phyloP scores from a whole-genome alignment of 2,329 filamentous ascomycete species.

The Harringtonia aguacate region DNA sequence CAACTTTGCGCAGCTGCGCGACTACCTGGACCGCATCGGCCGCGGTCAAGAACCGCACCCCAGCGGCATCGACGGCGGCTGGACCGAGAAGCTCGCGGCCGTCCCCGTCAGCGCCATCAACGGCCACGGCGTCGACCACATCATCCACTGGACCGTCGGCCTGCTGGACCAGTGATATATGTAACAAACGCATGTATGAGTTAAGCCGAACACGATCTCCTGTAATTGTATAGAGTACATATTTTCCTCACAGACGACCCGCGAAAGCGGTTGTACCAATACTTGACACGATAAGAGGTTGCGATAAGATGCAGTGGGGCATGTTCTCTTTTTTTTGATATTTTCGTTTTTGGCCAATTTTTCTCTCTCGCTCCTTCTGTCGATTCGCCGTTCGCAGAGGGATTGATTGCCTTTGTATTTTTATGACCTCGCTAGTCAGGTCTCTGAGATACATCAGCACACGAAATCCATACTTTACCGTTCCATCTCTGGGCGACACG shows the following conservation, averaged over 20 bases:
- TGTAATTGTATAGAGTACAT: no score
- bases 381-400: no score
- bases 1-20: conserved; percentile 60
- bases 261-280: no score
- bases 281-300: neutral
- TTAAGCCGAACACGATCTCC: neutral
- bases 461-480: neutral
- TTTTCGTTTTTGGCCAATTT: neutral
- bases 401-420: neutral
- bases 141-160: conserved; percentile 62
- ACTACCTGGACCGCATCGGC: conserved; percentile 59
- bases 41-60: conserved; percentile 58
- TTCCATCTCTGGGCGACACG: neutral
- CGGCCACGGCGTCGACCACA: conserved; percentile 68
- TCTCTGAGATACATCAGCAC: neutral
- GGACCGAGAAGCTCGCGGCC: conserved; percentile 53
- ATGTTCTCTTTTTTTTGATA: neutral
- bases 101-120: conserved; percentile 87
- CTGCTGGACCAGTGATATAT: conserved; percentile 39
- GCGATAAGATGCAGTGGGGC: neutral
- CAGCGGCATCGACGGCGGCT: conserved; percentile 47
- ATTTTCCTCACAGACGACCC: no score
- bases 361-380: neutral
- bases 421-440: neutral
- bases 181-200: conserved; percentile 3